A percentile compares a stretch with the other conserved stretches of the same genome.
These are phyloP conservation scores for Cytospora leucostoma DNA, from an alignment of 2,329 filamentous ascomycete genomes.

Conservation along the genomic window DNA sequence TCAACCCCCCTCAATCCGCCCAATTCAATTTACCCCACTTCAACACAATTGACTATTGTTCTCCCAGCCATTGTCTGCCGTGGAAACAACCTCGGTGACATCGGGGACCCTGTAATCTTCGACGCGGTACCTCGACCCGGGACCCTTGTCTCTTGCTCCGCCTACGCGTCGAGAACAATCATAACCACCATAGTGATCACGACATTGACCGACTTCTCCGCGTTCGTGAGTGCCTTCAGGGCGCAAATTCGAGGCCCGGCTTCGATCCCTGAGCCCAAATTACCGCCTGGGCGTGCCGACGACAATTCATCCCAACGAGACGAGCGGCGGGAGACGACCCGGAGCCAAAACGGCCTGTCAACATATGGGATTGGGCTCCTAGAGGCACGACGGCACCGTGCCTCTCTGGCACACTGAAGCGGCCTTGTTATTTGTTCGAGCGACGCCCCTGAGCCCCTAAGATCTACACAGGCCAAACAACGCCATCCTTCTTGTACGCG, in stretches of 20 bases:
- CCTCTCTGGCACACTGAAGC: too few species aligned
- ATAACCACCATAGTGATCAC: conserved; percentile 8
- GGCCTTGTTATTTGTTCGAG: not conserved
- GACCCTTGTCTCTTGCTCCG: conserved; percentile 20
- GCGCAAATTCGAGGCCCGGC: not conserved
- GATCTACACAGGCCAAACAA: not conserved
- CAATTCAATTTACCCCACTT: not conserved
- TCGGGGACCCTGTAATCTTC: not conserved
- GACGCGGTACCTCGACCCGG: conserved; percentile 17
- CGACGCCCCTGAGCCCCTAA: not conserved
- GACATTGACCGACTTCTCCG: not conserved
- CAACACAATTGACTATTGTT: not conserved
- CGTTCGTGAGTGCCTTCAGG: not conserved
- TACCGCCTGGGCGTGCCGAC: not conserved
- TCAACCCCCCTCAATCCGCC: not conserved
- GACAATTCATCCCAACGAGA: not conserved
- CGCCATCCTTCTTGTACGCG: not conserved
- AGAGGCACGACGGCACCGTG: not conserved
- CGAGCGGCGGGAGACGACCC: not conserved
- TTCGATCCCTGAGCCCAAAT: not conserved
- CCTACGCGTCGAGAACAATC: conserved; percentile 16
- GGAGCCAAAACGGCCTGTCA: not conserved
- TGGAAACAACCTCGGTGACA: not conserved
- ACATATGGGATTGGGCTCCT: not conserved
- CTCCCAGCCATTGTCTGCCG: not conserved